Base-by-base conservation (phyloP, 2,329 filamentous ascomycete genomes). In the Colletotrichum viniferum region DNA sequence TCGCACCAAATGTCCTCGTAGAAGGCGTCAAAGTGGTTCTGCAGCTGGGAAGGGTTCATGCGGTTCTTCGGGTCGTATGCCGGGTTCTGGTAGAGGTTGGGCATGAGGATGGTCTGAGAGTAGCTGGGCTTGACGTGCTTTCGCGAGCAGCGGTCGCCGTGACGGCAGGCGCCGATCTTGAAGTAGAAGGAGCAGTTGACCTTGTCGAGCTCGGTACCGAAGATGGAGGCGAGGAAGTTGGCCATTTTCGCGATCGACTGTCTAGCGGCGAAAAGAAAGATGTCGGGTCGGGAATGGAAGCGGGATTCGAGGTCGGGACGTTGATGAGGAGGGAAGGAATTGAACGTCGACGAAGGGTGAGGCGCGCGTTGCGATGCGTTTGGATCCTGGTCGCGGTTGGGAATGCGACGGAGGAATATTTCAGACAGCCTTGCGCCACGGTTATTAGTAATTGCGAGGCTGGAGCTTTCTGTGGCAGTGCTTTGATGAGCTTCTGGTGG, bases 1-100 rank as follows among this genome's bases (percentile, higher is more conserved):
- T 99, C 97, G 88, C 96, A 98, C 96, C 97, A 99, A 79, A 99
- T 96, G 85, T 99, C 97, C 88, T 99, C 97, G 90, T 99, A 99
- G 86, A 99, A 99, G 82, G 97, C 97, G 86, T 99, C 97, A 84
- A 99, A 99, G 91, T 99, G 97, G 88, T 98, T 98, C 87, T 98
- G 96, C 84, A 98, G 94, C 89, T 99, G 97, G 80, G 92, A 94
- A 8, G 96, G 88, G 87, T 98, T 98, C 94, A 99, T 98, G 88
- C 96, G 97, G 90, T 93, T 97, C 88, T 98, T 97, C 63, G 95
- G 93, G 85, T 98, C 96, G 91, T 98, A 98, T 78, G 96, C 95
- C 13, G 97, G 97, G 90, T 99, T 99, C 87, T 98, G 97, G 90
- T 99, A 99, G 81, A 99, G 94, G 86, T 98, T 98, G 62, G 97